Base-by-base conservation (phyloP, 495 filamentous ascomycete genomes). In the Tuber brumale region DNA sequence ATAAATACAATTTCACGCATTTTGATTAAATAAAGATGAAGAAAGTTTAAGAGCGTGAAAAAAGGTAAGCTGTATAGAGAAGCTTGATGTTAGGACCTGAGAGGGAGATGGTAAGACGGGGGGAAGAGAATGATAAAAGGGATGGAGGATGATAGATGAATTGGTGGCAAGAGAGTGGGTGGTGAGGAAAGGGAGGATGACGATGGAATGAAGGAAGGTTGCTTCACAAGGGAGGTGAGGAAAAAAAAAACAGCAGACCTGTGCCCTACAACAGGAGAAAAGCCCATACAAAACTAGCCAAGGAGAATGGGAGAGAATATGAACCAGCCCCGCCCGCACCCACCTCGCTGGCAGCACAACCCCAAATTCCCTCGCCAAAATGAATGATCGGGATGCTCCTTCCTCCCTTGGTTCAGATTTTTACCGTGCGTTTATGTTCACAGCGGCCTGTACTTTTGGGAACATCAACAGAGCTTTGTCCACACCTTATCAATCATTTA, bases 1-100 rank as follows among this genome's bases (percentile, higher is more conserved):
- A 71, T 37, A 39, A 76, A 69, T 80, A 99, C 93, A 85, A 97
- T 97, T 90, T 97, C 93, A 92, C 93, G 93, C 93, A 97, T 97
- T 81, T 86, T 90, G 88, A 79, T 79, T 82, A 79, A 77, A 74
- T 82, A 79, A 77, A 74, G 73, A 74, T 78, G 76, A 81, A 80
- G 79, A 81, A 79, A 72, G 37, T 51, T 61, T 69, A 72, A 80
- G 57, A 35, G 57, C 57, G 27, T 27, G 27, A 66, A 66, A 66
- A 66, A 66, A 35, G 14, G 12, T 12, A 66, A 45, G 70, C 23
- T 71, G 14, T n/a, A n/a, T n/a, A 71, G 37, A 31, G 43, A 45
- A 45, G 70, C 39, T 42, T 45, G 35, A 44, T 41, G 35, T 23
- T n/a, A 31, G 39, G 70, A 45, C 23, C 44, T 12, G 27, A 45